Percentiles rank a stretch among this genome's conserved stretches.
Evolutionary conservation across 116 monocot genomes (phyloP).

Genomic region (Dioscorea cayenensis): DNA sequence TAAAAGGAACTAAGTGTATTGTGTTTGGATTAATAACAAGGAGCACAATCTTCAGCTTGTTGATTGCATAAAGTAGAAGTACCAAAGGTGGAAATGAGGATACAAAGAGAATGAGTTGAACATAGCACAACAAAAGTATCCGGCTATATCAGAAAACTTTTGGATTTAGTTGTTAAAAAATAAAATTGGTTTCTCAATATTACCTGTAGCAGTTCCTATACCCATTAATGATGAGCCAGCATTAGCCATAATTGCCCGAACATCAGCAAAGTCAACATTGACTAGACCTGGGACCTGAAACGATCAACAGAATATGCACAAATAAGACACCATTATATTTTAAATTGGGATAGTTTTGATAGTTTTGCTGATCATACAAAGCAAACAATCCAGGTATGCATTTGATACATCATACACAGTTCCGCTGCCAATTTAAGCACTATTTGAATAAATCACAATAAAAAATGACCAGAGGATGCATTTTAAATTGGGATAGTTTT

Average conservation of each 20-base stretch:
- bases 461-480: too few species aligned
- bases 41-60: too few species aligned
- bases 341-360: neutral
- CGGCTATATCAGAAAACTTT: too few species aligned
- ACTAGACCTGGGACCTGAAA: constrained; percentile 47
- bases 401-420: too few species aligned
- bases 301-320: neutral
- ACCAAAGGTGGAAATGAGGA: too few species aligned
- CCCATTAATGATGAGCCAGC: constrained; percentile 58
- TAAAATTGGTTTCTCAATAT: neutral
- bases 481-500: neutral
- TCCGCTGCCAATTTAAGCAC: neutral
- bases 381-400: neutral
- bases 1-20: too few species aligned
- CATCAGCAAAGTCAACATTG: constrained; percentile 65
- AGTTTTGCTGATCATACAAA: neutral
- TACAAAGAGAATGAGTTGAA: too few species aligned
- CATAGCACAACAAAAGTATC: too few species aligned
- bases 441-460: neutral
- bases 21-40: too few species aligned
- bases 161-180: too few species aligned
- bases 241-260: constrained; percentile 53
- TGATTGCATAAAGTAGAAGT: too few species aligned
- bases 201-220: constrained; percentile 57
- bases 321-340: neutral